A percentile compares a stretch with the other conserved stretches of the same genome.
These are phyloP conservation scores for Wallacemonas sp. DNA, from an alignment of 208 protist species.

Conservation along the genomic window DNA sequence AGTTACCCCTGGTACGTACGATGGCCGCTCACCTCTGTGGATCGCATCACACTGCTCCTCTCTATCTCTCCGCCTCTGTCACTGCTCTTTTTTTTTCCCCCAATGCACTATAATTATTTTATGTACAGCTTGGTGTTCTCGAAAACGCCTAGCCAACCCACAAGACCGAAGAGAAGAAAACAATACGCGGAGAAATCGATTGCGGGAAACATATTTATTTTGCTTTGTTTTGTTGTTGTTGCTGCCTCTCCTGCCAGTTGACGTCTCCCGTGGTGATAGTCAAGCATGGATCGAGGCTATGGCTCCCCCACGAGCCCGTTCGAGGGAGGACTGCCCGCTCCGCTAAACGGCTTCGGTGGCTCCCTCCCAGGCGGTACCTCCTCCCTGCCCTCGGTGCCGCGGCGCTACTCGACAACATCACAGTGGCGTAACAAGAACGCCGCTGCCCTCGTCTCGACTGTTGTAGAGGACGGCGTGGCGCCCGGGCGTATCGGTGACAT, in stretches of 20 bases:
- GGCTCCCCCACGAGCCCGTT: background rate
- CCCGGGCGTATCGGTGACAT: background rate
- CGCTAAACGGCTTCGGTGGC: background rate
- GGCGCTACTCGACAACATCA: background rate
- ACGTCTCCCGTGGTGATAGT: background rate
- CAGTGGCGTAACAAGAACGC: background rate
- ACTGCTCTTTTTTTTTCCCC: too few species aligned
- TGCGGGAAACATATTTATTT: too few species aligned
- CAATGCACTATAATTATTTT: too few species aligned
- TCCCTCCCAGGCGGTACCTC: too few species aligned
- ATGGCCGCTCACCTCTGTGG: too few species aligned
- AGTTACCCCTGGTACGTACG: too few species aligned
- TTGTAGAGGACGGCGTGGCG: conserved; percentile 3
- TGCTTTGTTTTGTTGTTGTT: conserved; percentile 10
- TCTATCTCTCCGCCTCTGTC: too few species aligned
- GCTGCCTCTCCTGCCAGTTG: background rate
- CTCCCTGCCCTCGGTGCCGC: background rate
- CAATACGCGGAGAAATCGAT: too few species aligned
- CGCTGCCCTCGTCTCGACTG: background rate
- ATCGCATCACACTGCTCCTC: too few species aligned
- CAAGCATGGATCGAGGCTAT: background rate
- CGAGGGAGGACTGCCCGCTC: background rate
- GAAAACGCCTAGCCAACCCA: too few species aligned
- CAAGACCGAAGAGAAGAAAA: too few species aligned
- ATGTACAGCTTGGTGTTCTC: too few species aligned